Conservation (phyloP, 306 rosid genomes). For the Alnus glutinosa region DNA sequence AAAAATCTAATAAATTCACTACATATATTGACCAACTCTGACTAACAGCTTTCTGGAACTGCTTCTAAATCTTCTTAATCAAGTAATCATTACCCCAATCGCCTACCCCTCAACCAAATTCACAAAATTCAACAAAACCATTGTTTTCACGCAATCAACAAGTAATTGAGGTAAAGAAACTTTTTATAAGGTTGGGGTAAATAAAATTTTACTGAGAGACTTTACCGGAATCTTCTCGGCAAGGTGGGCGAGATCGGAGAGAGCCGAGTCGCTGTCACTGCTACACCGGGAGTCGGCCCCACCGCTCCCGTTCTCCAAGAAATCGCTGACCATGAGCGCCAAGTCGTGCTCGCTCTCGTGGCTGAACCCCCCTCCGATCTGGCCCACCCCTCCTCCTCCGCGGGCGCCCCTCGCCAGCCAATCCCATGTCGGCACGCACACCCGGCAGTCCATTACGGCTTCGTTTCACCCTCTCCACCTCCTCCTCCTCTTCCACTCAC, state of each 20-base stretch:
- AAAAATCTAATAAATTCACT: background rate
- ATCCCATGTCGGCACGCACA: conserved; percentile 60
- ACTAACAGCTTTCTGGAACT: background rate
- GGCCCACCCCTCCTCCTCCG: conserved; percentile 37
- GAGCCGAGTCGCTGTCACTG: conserved; percentile 84
- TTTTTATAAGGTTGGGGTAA: background rate
- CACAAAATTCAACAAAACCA: background rate
- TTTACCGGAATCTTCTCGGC: conserved; percentile 74
- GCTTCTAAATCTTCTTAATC: background rate
- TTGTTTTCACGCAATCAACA: no score
- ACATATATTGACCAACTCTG: background rate
- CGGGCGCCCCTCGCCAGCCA: conserved; percentile 45
- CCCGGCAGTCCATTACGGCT: conserved; percentile 57
- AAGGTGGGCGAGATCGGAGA: conserved; percentile 73
- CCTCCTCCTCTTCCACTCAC: conserved; percentile 19
- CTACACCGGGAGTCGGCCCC: conserved; percentile 89
- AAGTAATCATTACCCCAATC: background rate
- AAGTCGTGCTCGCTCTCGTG: conserved; percentile 92
- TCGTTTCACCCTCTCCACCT: conserved; percentile 20
- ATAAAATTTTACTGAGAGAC: background rate
- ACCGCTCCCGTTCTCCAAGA: conserved; percentile 81
- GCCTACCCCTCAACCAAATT: background rate
- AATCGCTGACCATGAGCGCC: conserved; percentile 84
- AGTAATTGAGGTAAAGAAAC: background rate
- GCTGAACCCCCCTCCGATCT: conserved; percentile 72